These are phyloP conservation scores for Diplodia corticola DNA, from an alignment of 2,329 filamentous ascomycete genomes.

Conservation along the genomic window DNA sequence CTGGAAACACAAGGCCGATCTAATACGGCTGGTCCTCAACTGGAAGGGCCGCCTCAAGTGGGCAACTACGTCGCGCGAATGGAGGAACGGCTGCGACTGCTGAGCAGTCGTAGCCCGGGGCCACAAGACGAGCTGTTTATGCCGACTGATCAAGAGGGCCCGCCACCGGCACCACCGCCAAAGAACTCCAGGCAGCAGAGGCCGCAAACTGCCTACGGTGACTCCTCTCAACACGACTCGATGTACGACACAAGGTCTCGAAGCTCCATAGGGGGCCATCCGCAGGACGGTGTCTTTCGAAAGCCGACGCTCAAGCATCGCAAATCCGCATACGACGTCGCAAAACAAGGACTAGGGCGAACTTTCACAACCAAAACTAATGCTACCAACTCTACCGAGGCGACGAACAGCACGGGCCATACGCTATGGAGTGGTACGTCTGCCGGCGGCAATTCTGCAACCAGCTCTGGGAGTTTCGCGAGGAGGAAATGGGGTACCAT, in stretches of 20 bases:
- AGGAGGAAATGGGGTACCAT: constrained; percentile 61
- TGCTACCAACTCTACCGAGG: constrained; percentile 73
- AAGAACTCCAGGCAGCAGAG: constrained; percentile 50
- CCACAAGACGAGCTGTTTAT: constrained; percentile 54
- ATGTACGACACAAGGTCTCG: constrained; percentile 5
- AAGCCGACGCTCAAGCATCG: constrained; percentile 53
- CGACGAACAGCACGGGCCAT: constrained; percentile 64
- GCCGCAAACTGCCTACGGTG: constrained; percentile 26
- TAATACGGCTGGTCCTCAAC: constrained; percentile 34
- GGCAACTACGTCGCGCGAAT: constrained; percentile 89
- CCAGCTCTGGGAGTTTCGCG: constrained; percentile 90
- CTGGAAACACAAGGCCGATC: constrained; percentile 9
- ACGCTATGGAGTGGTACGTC: constrained; percentile 94
- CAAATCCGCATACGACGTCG: constrained; percentile 78
- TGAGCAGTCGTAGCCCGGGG: constrained; percentile 53
- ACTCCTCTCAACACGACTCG: neutral
- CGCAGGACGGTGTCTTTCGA: constrained; percentile 18
- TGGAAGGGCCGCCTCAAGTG: constrained; percentile 67
- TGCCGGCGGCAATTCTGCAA: constrained; percentile 87
- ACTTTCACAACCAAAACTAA: constrained; percentile 88
- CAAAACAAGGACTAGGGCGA: constrained; percentile 67
- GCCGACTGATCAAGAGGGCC: constrained; percentile 42
- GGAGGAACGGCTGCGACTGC: constrained; percentile 75
- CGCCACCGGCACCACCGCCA: constrained; percentile 63
- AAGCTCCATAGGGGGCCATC: constrained; percentile 31